Conservation (phyloP, 768 basidiomycete genomes). For the Gymnopilus dilepis region DNA sequence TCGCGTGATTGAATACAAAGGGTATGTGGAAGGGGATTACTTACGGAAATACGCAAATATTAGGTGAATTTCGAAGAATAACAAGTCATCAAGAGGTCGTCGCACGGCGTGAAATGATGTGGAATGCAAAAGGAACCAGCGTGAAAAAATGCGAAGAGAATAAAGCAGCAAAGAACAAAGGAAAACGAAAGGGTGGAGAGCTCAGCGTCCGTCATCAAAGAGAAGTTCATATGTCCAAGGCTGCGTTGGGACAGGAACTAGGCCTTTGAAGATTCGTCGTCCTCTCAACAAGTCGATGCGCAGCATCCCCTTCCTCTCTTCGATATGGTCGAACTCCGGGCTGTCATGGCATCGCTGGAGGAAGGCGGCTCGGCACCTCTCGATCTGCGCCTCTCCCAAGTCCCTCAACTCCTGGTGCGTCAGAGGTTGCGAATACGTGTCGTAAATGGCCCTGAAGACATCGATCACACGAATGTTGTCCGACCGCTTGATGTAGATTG, state of each 20-base stretch:
- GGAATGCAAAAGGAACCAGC: neutral
- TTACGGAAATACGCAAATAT: slow-evolving; percentile 21
- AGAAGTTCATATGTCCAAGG: slow-evolving; percentile 22
- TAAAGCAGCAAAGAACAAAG: slow-evolving; percentile 12
- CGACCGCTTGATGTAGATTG: slow-evolving; percentile 46
- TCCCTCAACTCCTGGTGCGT: slow-evolving; percentile 44
- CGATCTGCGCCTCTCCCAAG: slow-evolving; percentile 34
- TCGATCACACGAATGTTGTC: slow-evolving; percentile 58
- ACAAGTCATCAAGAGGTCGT: slow-evolving; percentile 24
- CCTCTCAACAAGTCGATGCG: slow-evolving; percentile 62
- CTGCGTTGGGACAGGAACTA: slow-evolving; percentile 36
- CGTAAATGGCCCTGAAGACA: slow-evolving; percentile 62
- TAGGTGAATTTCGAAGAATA: slow-evolving; percentile 15
- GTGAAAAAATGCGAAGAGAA: slow-evolving; percentile 4
- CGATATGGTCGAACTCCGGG: slow-evolving; percentile 45
- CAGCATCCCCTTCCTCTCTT: slow-evolving; percentile 53
- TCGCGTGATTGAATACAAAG: neutral
- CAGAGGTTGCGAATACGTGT: slow-evolving; percentile 50
- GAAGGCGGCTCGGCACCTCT: slow-evolving; percentile 48
- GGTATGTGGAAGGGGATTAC: slow-evolving; percentile 10
- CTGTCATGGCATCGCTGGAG: slow-evolving; percentile 50
- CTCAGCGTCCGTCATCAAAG: slow-evolving; percentile 25
- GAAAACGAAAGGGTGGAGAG: slow-evolving; percentile 7
- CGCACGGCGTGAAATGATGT: slow-evolving; percentile 13
- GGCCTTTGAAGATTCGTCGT: slow-evolving; percentile 57